phyloP scores from a whole-genome alignment of 768 basidiomycete genomes.

The Trametes sanguinea region DNA sequence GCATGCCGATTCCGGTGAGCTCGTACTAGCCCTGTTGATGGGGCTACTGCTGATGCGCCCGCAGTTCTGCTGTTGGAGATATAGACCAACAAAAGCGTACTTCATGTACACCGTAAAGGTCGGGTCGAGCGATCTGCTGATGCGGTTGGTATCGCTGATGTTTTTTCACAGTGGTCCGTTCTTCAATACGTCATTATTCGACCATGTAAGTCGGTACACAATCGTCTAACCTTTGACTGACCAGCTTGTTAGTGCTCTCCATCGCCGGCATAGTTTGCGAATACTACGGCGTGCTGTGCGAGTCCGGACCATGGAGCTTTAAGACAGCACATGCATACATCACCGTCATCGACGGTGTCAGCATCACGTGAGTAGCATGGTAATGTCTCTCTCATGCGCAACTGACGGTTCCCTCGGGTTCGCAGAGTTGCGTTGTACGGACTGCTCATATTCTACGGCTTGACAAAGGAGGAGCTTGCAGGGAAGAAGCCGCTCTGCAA shows the following conservation, averaged over 20 bases:
- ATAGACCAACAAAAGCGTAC: conserved; percentile 83
- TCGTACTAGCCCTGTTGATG: background rate
- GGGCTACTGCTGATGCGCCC: background rate
- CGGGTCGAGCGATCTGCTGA: background rate
- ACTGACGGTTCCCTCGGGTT: background rate
- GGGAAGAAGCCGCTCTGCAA: conserved; percentile 80
- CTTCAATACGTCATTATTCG: conserved; percentile 86
- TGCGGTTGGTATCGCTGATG: background rate
- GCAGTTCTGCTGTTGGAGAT: conserved; percentile 82
- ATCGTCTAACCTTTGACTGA: background rate
- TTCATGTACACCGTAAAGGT: conserved; percentile 91
- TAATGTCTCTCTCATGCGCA: background rate
- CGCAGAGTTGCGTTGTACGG: conserved; percentile 82
- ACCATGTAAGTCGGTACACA: conserved; percentile 40
- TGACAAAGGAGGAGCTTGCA: conserved; percentile 77
- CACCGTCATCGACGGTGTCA: conserved; percentile 72
- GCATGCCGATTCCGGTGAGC: conserved; percentile 68
- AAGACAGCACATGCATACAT: conserved; percentile 72
- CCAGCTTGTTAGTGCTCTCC: conserved; percentile 47
- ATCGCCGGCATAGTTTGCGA: conserved; percentile 82
- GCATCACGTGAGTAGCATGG: conserved; percentile 61
- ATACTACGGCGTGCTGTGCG: conserved; percentile 67
- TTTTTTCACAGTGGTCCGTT: conserved; percentile 67
- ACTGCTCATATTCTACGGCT: conserved; percentile 77
- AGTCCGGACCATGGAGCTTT: conserved; percentile 56